Evolutionary conservation across 345 rosid species (phyloP).

Genomic region (Eucalyptus sp.): DNA sequence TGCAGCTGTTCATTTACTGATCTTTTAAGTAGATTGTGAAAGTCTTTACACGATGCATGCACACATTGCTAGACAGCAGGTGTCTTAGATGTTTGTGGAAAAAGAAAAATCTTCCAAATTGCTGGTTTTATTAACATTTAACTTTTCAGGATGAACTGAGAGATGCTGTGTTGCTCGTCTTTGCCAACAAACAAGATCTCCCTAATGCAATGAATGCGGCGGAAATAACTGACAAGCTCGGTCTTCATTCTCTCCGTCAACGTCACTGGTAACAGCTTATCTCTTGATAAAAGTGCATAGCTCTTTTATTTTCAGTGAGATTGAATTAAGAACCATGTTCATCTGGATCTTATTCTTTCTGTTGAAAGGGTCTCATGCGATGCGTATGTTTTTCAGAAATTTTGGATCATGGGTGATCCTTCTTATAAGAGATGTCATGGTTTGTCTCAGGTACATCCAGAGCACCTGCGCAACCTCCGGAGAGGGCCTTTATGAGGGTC

Average conservation of each 20-base stretch:
- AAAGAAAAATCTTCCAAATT: not conserved
- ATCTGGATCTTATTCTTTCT: not conserved
- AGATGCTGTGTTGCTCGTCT: slow-evolving; percentile 82
- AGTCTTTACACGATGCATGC: not conserved
- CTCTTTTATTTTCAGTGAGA: not conserved
- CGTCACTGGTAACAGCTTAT: slow-evolving; percentile 58
- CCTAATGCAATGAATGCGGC: slow-evolving; percentile 97
- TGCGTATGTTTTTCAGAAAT: not conserved
- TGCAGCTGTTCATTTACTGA: not conserved
- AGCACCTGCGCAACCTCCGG: slow-evolving; percentile 78
- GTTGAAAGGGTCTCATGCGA: not conserved
- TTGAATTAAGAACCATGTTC: not conserved
- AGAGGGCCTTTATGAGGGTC: slow-evolving; percentile 81
- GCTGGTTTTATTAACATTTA: not conserved
- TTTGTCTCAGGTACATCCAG: slow-evolving; percentile 61
- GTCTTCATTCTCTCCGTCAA: slow-evolving; percentile 86
- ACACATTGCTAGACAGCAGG: not conserved
- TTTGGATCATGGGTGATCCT: not conserved
- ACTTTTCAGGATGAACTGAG: slow-evolving; percentile 61
- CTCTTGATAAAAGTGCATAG: not conserved
- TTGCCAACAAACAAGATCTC: slow-evolving; percentile 94
- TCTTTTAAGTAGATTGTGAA: not conserved
- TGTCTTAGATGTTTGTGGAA: not conserved
- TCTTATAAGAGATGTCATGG: not conserved
- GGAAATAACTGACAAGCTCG: slow-evolving; percentile 90